Evolutionary conservation across 169 alveolate genomes (phyloP).

Genomic region (Blepharisma undulans): DNA sequence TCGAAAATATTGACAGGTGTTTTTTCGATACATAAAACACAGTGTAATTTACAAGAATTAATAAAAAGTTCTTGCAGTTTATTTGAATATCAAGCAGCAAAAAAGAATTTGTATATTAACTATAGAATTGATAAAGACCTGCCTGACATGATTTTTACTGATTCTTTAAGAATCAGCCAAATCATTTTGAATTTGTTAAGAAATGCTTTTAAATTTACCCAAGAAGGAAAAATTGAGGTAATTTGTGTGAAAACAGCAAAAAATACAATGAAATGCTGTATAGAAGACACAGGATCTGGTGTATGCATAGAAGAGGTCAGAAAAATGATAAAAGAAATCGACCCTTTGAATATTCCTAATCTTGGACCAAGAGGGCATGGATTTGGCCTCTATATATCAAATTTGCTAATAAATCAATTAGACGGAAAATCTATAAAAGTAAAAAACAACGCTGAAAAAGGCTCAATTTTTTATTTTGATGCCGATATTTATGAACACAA

Average conservation of each 20-base stretch:
- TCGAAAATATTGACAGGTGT: not conserved
- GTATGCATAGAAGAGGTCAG: not conserved
- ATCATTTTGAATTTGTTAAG: slow-evolving; percentile 35
- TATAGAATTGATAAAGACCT: not conserved
- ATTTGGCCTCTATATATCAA: slow-evolving; percentile 19
- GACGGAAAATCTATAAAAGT: not conserved
- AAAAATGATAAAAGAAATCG: not conserved
- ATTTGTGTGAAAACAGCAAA: not conserved
- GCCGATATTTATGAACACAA: not conserved
- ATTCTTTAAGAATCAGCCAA: slow-evolving; percentile 43
- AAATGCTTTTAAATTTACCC: slow-evolving; percentile 40
- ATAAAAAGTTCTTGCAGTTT: not conserved
- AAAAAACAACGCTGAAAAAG: not conserved
- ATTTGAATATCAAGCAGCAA: not conserved
- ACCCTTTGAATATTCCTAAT: not conserved
- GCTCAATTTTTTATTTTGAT: not conserved
- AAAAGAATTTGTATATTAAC: not conserved
- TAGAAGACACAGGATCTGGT: slow-evolving; percentile 4
- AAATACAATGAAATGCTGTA: not conserved
- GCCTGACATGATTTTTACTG: slow-evolving; percentile 14
- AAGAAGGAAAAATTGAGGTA: not conserved
- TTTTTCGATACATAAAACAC: not conserved
- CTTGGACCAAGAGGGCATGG: slow-evolving; percentile 2
- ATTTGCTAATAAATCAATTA: not conserved
- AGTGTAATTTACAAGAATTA: not conserved